Conservation (phyloP, 2,329 filamentous ascomycete genomes). For the Penicillium sp. region DNA sequence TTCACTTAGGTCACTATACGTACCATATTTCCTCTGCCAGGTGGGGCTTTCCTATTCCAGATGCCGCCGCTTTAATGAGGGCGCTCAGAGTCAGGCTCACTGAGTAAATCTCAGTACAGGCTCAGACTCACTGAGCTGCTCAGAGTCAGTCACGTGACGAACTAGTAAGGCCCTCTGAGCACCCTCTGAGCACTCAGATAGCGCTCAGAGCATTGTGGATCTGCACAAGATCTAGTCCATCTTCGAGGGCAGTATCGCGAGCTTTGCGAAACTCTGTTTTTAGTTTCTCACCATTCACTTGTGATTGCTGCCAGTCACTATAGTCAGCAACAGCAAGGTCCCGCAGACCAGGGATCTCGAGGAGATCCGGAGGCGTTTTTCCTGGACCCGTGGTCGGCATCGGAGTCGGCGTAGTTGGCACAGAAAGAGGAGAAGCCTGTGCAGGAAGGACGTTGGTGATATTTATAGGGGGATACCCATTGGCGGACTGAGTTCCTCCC, state of each 20-base stretch:
- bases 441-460: slow-evolving; percentile 22
- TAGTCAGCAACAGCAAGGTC: slow-evolving; percentile 26
- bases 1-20: no score
- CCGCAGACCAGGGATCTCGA: slow-evolving; percentile 21
- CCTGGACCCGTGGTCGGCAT: slow-evolving; percentile 6
- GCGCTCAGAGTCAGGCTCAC: no score
- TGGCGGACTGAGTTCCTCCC: neutral
- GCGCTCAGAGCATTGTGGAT: neutral
- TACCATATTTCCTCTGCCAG: no score
- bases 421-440: slow-evolving; percentile 9
- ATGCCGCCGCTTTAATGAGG: no score
- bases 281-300: slow-evolving; percentile 14
- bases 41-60: no score
- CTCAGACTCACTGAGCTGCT: no score
- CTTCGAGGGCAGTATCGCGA: slow-evolving; percentile 15
- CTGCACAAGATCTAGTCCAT: slow-evolving; percentile 2
- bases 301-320: slow-evolving; percentile 27
- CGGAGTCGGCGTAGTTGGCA: slow-evolving; percentile 5
- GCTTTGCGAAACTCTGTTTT: slow-evolving; percentile 26
- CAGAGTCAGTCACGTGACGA: no score
- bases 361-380: slow-evolving; percentile 5
- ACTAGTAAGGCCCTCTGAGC: no score
- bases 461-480: slow-evolving; percentile 16
- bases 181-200: no score
- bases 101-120: no score